These are phyloP conservation scores for Aquilaria agallochum DNA, from an alignment of 441 rosid species.

Conservation along the genomic window DNA sequence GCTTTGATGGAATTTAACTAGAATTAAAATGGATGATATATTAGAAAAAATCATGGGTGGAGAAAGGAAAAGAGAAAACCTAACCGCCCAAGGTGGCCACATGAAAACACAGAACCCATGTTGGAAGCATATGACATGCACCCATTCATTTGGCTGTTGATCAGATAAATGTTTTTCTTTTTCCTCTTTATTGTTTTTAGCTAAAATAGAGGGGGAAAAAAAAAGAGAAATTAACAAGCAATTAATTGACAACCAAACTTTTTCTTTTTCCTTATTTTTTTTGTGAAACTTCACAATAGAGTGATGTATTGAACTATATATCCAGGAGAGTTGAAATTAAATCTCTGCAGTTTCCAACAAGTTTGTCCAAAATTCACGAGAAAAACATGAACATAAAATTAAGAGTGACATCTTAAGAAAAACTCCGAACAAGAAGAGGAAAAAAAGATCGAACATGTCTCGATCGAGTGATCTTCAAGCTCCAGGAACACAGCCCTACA, in stretches of 20 bases:
- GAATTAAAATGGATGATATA: not conserved
- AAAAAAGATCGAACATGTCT: not conserved
- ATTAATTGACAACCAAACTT: no score
- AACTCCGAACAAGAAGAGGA: not conserved
- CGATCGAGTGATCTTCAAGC: not conserved
- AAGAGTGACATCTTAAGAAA: not conserved
- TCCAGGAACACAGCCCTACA: not conserved
- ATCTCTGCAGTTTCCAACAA: no score
- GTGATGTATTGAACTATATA: no score
- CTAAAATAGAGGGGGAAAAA: not conserved
- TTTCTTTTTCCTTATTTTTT: no score
- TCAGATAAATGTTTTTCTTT: no score
- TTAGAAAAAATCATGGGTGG: not conserved
- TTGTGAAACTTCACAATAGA: no score
- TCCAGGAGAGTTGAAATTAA: no score
- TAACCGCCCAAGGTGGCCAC: slow-evolving; percentile 9
- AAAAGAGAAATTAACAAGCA: not conserved
- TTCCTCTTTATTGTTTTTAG: slow-evolving; percentile 1
- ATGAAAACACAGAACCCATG: slow-evolving; percentile 10
- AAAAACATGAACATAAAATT: no score
- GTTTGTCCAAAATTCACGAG: no score
- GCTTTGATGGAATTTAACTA: not conserved
- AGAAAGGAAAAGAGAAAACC: not conserved
- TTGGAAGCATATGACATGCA: slow-evolving; percentile 12
- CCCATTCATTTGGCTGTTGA: slow-evolving; percentile 9